Base-by-base conservation (phyloP, 2,329 filamentous ascomycete genomes). In the Fusarium lateritium region DNA sequence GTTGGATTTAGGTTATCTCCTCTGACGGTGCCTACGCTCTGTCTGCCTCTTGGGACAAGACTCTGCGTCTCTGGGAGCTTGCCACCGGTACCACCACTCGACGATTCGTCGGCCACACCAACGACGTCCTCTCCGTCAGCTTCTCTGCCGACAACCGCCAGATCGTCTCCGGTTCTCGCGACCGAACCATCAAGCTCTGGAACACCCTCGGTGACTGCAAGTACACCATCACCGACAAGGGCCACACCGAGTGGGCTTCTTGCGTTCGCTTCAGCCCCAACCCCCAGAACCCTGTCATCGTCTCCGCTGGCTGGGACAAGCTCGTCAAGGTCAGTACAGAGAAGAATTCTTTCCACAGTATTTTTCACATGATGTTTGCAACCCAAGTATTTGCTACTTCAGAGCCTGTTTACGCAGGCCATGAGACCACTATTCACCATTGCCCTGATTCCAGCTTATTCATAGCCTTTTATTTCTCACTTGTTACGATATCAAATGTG, bases 331-430 rank as follows among this genome's bases (percentile, higher is more conserved):
- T 99, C 88, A 79, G 94, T 89, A 54, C 55, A 59, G 6, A 45
- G 26, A 28, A 56, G 22, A 19, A 10, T 24, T 13, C 7, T 34
- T 50, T 22, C n/a, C 22, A 40, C 28, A 15, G 19, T 34, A 5
- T n/a, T 55, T 62, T 65, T 21, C 15, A 89, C 82, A 96, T 94
- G 95, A 98, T 98, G 95, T 88, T 92, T 92, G 89, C 90, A 92
- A 89, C 83, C 81, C 86, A 94, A 94, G 94, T 98, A 98, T 98
- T 98, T 98, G 96, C 96, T 98, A 98, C 96, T 99, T 98, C 95
- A 98, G 96, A 99, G 94, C 94, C 89, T 81, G 82, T 81, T 79
- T 85, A 83, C 44, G 45, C 83, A 83, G 89, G 94, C 94, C 84
- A 97, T 98, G 96, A 99, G 95, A 99, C 93, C 90, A 87, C 85